These are phyloP conservation scores for Garcia nutans DNA, from an alignment of 345 rosid species.

Conservation along the genomic window DNA sequence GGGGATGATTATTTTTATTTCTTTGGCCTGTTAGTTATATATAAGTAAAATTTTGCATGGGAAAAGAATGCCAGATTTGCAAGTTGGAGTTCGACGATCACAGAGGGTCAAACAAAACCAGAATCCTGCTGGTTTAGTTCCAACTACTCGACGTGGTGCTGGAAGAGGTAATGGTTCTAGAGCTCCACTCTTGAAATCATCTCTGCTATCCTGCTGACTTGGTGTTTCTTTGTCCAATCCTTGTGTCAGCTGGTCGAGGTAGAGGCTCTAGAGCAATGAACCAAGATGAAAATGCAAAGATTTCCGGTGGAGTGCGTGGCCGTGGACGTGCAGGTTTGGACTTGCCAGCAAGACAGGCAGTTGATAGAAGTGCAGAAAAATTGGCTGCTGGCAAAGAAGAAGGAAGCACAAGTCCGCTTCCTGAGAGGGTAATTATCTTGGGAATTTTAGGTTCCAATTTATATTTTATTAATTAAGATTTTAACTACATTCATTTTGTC, in stretches of 20 bases:
- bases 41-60: constrained; percentile 31
- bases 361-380: constrained; percentile 41
- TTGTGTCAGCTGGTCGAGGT: constrained; percentile 41
- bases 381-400: constrained; percentile 37
- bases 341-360: constrained; percentile 36
- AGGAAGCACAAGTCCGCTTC: constrained; percentile 42
- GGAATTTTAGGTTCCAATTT: not conserved
- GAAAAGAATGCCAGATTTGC: constrained; percentile 48
- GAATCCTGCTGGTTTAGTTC: constrained; percentile 37
- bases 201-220: constrained; percentile 11
- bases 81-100: constrained; percentile 41
- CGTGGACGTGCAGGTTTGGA: constrained; percentile 29
- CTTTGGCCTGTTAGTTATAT: constrained; percentile 15
- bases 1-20: constrained; percentile 5
- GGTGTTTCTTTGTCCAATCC: constrained; percentile 15
- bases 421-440: constrained; percentile 39
- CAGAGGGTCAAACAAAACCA: constrained; percentile 42
- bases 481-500: not conserved
- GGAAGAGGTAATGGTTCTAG: constrained; percentile 32
- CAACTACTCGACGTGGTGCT: constrained; percentile 32
- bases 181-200: constrained; percentile 11
- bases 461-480: not conserved
- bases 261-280: constrained; percentile 43
- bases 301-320: constrained; percentile 31
- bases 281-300: constrained; percentile 34